phyloP scores from a whole-genome alignment of 2,329 filamentous ascomycete genomes.

The Epichloe festucae region DNA sequence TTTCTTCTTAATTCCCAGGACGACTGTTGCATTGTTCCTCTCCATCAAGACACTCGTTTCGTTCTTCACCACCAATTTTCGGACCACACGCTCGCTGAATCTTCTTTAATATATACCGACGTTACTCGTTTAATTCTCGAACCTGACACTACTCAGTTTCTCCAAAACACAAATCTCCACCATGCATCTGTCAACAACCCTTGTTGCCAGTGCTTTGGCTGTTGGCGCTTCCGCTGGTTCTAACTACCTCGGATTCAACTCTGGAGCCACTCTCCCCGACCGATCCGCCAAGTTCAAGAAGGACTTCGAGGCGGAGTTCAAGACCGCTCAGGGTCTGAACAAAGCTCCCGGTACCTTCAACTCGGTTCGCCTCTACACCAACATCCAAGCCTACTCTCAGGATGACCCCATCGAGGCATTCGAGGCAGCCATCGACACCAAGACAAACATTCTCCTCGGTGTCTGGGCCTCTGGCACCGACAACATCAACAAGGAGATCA shows the following conservation, averaged over 20 bases:
- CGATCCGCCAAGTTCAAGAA: constrained; percentile 38
- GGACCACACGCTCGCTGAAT: background rate
- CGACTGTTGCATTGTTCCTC: background rate
- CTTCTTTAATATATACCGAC: too few species aligned
- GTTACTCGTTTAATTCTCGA: too few species aligned
- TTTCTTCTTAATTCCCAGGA: background rate
- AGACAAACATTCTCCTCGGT: constrained; percentile 49
- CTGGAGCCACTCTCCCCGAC: constrained; percentile 32
- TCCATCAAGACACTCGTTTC: background rate
- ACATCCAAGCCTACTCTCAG: constrained; percentile 51
- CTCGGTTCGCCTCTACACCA: constrained; percentile 53
- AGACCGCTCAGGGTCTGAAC: constrained; percentile 22
- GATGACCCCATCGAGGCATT: constrained; percentile 70
- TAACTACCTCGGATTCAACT: constrained; percentile 44
- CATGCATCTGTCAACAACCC: constrained; percentile 28
- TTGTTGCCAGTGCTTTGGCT: constrained; percentile 27
- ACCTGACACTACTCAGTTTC: too few species aligned
- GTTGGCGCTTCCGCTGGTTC: constrained; percentile 25
- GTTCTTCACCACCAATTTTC: background rate
- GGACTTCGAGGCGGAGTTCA: constrained; percentile 35
- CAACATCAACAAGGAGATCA: constrained; percentile 47
- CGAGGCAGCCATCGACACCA: constrained; percentile 52
- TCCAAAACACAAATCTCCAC: background rate
- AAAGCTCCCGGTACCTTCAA: constrained; percentile 40
- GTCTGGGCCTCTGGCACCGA: constrained; percentile 46